These are phyloP conservation scores for Allium cepa DNA, from an alignment of 106 monocot genomes.

Conservation along the genomic window DNA sequence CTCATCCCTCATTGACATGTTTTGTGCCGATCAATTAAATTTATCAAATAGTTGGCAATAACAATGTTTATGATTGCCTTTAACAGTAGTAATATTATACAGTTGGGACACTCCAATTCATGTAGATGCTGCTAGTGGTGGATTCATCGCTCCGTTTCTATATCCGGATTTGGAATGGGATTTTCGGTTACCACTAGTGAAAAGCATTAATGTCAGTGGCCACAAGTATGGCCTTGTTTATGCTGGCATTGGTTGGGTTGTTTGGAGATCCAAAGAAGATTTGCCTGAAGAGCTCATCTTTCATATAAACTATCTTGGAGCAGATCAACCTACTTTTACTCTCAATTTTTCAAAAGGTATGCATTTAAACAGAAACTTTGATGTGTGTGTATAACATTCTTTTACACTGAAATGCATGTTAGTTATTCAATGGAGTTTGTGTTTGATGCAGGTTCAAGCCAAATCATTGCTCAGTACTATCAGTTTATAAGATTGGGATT, in stretches of 20 bases:
- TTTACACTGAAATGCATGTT: neutral
- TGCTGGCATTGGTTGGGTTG: constrained; percentile 76
- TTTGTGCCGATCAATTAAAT: no score
- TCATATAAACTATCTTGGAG: constrained; percentile 88
- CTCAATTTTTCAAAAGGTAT: constrained; percentile 92
- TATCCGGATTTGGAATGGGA: constrained; percentile 90
- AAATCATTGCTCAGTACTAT: constrained; percentile 92
- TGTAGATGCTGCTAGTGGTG: constrained; percentile 82
- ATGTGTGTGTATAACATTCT: neutral
- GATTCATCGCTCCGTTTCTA: constrained; percentile 80
- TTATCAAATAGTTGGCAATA: no score
- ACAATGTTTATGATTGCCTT: no score
- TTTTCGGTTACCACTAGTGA: constrained; percentile 69
- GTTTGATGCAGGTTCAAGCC: constrained; percentile 55
- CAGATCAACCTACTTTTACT: constrained; percentile 88
- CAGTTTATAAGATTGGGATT: constrained; percentile 81
- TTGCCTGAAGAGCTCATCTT: constrained; percentile 90
- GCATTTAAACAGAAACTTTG: neutral
- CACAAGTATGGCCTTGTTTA: constrained; percentile 96
- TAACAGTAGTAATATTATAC: constrained; percentile 7
- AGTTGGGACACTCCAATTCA: constrained; percentile 79
- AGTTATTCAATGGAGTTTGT: neutral
- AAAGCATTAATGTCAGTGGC: constrained; percentile 91
- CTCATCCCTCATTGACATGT: no score
- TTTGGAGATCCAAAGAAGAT: constrained; percentile 80